Evolutionary conservation across 2,329 filamentous ascomycete genomes (phyloP), one percentile per base, ranked within the genome.

Genomic region (Colletotrichum liaoningense): DNA sequence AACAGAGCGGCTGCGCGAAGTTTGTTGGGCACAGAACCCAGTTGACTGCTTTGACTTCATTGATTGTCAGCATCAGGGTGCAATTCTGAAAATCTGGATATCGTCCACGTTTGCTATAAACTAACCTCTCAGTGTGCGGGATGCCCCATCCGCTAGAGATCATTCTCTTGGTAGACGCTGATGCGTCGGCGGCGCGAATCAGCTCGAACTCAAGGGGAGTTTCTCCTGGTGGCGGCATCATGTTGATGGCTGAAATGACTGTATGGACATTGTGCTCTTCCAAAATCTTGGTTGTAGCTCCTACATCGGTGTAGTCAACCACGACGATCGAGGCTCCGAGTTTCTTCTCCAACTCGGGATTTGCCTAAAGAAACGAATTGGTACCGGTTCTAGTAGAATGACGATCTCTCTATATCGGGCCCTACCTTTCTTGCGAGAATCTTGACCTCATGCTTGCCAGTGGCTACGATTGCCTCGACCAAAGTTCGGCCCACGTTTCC

Each of bases 401-500:
- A 42, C 14, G 0, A 42, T 42, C 0, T 7, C 38, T 7, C 4
- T 3, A 2, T 19, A 19, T 4, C 3, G 8, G 33, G n/a, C n/a
- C 42, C 4, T 76, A 80, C 86, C 75, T 83, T 83, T 49, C 86
- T 82, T 28, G 83, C 79, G 4, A 88, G 75, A 4, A 87, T 79
- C 57, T 84, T 77, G 12, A 87, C 79, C 12, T 84, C 71, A 67
- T 84, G 80, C 55, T 83, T 81, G 57, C 67, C 80, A 22, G 74
- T 78, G 28, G 76, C 79, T 9, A 75, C 75, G 19, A 88, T 74
- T 26, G 80, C 83, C 22, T 88, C 86, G 24, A 88, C 83, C 35
- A 89, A 80, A 1, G 85, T 83, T 22, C 81, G 82, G 14, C 86
- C 86, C 1, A 88, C 78, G n/a, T 79, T 79, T 28, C 86, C 86